phyloP scores from a whole-genome alignment of 208 protist species.

The Trypanosomatidae sp. region DNA sequence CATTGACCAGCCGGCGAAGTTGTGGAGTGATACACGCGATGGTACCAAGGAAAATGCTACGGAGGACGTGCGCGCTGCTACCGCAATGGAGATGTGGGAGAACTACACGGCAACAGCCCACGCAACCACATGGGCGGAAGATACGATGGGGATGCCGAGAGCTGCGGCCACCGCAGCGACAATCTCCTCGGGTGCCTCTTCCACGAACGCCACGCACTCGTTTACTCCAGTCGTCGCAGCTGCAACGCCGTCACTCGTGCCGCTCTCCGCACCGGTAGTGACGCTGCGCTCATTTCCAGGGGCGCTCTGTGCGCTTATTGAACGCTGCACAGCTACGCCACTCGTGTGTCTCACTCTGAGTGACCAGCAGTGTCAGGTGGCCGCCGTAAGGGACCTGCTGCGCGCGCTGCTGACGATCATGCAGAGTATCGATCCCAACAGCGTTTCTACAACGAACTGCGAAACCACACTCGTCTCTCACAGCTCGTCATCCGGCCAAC shows the following conservation, averaged over 20 bases:
- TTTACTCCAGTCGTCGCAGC: background rate
- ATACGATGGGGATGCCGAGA: background rate
- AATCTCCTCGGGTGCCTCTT: background rate
- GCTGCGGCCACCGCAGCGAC: background rate
- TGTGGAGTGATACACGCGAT: background rate
- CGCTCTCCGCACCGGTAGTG: background rate
- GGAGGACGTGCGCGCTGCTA: slow-evolving; percentile 16
- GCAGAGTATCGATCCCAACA: background rate
- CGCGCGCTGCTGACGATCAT: slow-evolving; percentile 12
- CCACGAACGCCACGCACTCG: background rate
- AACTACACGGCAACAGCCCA: slow-evolving; percentile 25
- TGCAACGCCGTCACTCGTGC: background rate
- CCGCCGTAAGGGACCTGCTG: slow-evolving; percentile 15
- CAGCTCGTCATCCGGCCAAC: background rate
- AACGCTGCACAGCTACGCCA: slow-evolving; percentile 18
- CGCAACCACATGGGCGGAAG: slow-evolving; percentile 7
- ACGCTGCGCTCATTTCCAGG: slow-evolving; percentile 6
- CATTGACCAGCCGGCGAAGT: slow-evolving; percentile 19
- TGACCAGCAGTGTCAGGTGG: slow-evolving; percentile 12
- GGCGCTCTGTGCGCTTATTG: slow-evolving; percentile 22
- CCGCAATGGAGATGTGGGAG: slow-evolving; percentile 24
- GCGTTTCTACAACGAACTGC: background rate
- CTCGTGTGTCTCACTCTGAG: slow-evolving; percentile 18
- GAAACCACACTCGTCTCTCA: background rate
- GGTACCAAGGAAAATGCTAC: background rate